A percentile compares a stretch with the other conserved stretches of the same genome.
phyloP scores from a whole-genome alignment of 768 basidiomycete genomes.

The Clavulina sp. region DNA sequence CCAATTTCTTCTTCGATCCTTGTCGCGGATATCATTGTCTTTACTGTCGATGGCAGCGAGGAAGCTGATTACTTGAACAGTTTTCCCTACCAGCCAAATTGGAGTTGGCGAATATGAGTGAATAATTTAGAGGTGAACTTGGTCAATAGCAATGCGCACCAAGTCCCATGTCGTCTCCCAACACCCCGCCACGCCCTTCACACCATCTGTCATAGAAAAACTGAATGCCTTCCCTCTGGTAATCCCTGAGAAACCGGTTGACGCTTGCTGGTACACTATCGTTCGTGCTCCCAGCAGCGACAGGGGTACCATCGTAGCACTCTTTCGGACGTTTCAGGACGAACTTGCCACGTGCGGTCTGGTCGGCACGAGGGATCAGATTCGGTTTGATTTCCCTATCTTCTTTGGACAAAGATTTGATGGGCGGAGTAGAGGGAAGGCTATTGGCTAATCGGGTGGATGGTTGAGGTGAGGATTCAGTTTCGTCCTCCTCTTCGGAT shows the following conservation, averaged over 20 bases:
- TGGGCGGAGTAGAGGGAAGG: background rate
- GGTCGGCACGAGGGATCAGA: slow-evolving; percentile 11
- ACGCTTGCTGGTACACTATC: slow-evolving; percentile 26
- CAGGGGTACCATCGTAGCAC: background rate
- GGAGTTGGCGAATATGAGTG: slow-evolving; percentile 10
- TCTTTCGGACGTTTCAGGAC: slow-evolving; percentile 11
- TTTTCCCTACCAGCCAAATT: slow-evolving; percentile 45
- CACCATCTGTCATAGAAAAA: slow-evolving; percentile 67
- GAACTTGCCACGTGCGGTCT: slow-evolving; percentile 10
- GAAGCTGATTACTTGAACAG: slow-evolving; percentile 81
- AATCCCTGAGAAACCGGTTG: slow-evolving; percentile 75
- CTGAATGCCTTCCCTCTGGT: slow-evolving; percentile 71
- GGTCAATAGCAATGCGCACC: slow-evolving; percentile 19
- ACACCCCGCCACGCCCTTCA: slow-evolving; percentile 52
- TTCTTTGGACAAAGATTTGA: background rate
- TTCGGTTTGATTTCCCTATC: slow-evolving; percentile 5
- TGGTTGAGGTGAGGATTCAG: background rate
- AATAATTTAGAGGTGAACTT: background rate
- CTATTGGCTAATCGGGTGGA: background rate
- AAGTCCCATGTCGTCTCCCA: slow-evolving; percentile 90
- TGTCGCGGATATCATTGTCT: slow-evolving; percentile 42
- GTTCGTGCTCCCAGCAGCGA: background rate
- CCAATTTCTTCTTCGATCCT: slow-evolving; percentile 44
- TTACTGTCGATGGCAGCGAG: slow-evolving; percentile 88
- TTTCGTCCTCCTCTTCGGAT: background rate